Evolutionary conservation across 176 grass and related monocot species (phyloP), one percentile per base, ranked within the genome.

Genomic region (Juncus inflexus): DNA sequence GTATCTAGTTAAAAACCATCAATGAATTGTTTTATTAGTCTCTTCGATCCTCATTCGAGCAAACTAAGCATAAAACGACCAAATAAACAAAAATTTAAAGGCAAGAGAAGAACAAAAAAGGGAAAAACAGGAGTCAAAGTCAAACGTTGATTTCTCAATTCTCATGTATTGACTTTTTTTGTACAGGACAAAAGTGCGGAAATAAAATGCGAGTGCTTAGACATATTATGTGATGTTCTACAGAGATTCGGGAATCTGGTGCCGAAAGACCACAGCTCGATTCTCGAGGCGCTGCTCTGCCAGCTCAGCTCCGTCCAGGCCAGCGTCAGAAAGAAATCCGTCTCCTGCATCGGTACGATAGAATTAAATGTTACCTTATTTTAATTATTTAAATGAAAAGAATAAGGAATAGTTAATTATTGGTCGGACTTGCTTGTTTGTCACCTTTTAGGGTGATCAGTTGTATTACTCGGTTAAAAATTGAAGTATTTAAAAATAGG

Each of bases 131-230:
- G 19, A 28, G 4, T 63, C 38, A 28, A 6, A 67, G 61, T 14
- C 35, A 65, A 11, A 16, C 9, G 60, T 40, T 42, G 13, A 62
- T 49, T 58, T 52, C 16, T 75, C 55, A 41, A 16, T 39, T n/a
- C 49, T 62, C 19, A 47, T 12, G 40, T 13, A 35, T 35, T 28
- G 13, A 51, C 49, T 9, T 76, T 37, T 75, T 58, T 12, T 56
- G 73, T 52, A 59, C 82, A 99, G 94, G 94, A 76, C 9, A 99
- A 87, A 77, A 74, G 80, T 81, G 84, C 83, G 79, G 94, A 99
- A 62, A 89, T 86, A 68, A 99, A 99, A 67, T 99, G 94, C 3
- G 88, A 99, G 58, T 99, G 79, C 12, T 85, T 99, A 78, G 94
- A 99, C 70, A 92, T 92, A 92, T 79, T 99, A 65, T 83, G 83